phyloP scores from a whole-genome alignment of 129 eudicot species.

The Apium graveolens region DNA sequence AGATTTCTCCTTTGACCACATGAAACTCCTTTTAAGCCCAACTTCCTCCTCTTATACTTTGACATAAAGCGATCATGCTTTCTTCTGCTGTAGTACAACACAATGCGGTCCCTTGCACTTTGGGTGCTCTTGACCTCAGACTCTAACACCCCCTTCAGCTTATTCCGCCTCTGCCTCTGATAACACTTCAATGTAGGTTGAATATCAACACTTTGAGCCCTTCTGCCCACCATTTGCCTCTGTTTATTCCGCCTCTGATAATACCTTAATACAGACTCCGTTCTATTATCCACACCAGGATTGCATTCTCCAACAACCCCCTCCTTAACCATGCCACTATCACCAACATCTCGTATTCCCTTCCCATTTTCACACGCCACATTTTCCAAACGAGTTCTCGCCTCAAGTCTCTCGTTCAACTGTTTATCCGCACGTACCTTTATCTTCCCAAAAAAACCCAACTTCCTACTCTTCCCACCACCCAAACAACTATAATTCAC shows the following conservation, averaged over 20 bases:
- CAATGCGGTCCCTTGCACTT: neutral
- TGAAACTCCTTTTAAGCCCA: slow-evolving; percentile 18
- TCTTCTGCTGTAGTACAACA: slow-evolving; percentile 11
- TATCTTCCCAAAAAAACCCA: slow-evolving; percentile 1
- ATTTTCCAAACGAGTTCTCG: slow-evolving; percentile 4
- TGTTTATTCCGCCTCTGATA: slow-evolving; percentile 7
- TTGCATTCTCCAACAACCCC: slow-evolving; percentile 6
- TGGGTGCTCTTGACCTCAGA: neutral
- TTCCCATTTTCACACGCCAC: slow-evolving; percentile 16
- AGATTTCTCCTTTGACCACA: slow-evolving; percentile 18
- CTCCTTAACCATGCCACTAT: neutral
- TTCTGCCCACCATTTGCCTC: neutral
- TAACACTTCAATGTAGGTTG: neutral
- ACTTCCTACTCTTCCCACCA: slow-evolving; percentile 5
- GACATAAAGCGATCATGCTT: slow-evolving; percentile 28
- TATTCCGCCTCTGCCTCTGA: slow-evolving; percentile 11
- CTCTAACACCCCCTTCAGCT: neutral
- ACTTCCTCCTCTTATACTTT: slow-evolving; percentile 42
- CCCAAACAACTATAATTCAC: slow-evolving; percentile 24
- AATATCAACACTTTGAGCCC: neutral
- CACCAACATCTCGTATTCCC: slow-evolving; percentile 22
- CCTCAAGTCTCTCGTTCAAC: slow-evolving; percentile 10
- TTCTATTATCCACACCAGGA: neutral
- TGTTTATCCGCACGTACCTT: neutral
- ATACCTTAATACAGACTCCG: neutral